Conservation (phyloP, 208 protist genomes). For the Tritrichomonas foetus region DNA sequence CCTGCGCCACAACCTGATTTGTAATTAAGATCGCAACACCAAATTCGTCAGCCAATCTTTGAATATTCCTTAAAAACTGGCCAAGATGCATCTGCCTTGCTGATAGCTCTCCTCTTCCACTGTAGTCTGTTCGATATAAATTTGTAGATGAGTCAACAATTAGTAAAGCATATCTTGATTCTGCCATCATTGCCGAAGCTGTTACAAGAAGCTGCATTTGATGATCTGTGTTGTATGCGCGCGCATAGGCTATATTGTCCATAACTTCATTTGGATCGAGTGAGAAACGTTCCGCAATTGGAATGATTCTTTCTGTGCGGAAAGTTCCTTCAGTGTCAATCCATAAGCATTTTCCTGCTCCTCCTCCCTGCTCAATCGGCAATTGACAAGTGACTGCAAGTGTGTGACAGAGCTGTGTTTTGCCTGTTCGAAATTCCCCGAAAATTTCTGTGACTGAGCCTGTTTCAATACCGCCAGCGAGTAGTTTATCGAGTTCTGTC, state of each 20-base stretch:
- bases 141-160: constrained; percentile 96
- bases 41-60: constrained; percentile 94
- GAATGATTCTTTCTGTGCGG: constrained; percentile 77
- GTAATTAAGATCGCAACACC: constrained; percentile 97
- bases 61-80: constrained; percentile 90
- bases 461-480: constrained; percentile 84
- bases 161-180: constrained; percentile 88
- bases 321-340: constrained; percentile 99
- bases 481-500: constrained; percentile 58
- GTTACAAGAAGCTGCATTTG: constrained; percentile 65
- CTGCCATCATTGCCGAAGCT: constrained; percentile 90
- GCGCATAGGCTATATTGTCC: constrained; percentile 95
- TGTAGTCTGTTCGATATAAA: constrained; percentile 92
- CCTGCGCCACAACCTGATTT: constrained; percentile 75
- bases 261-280: constrained; percentile 89
- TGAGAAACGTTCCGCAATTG: constrained; percentile 75
- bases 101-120: constrained; percentile 90
- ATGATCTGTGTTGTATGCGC: constrained; percentile 98
- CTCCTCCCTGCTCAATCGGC: constrained; percentile 56
- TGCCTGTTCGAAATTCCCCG: constrained; percentile 91
- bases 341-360: constrained; percentile 90
- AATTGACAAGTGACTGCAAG: constrained; percentile 91
- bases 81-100: constrained; percentile 95
- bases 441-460: constrained; percentile 93
- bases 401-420: constrained; percentile 97